A percentile compares a stretch with the other conserved stretches of the same genome.
phyloP scores from a whole-genome alignment of 176 grass and related monocot genomes.

The Aechmea fasciata region DNA sequence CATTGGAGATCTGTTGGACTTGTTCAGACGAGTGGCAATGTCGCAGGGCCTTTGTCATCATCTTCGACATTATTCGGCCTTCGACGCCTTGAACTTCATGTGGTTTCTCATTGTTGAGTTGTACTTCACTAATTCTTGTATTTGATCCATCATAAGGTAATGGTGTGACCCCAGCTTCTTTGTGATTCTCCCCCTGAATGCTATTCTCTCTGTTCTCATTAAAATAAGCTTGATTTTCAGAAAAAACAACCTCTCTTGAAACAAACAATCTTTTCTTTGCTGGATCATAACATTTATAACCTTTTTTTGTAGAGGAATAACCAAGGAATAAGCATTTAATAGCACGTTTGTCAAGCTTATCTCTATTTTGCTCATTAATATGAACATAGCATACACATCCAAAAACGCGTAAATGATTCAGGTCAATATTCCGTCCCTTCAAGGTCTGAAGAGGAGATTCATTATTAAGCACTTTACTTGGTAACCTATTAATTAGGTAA shows the following conservation, averaged over 20 bases:
- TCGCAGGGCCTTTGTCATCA: no score
- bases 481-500: slow-evolving; percentile 14
- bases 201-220: neutral
- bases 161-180: no score
- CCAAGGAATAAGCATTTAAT: slow-evolving; percentile 3
- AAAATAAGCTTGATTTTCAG: neutral
- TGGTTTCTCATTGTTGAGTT: no score
- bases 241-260: slow-evolving; percentile 8
- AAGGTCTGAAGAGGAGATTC: neutral
- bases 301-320: neutral
- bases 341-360: neutral
- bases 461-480: neutral
- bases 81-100: no score
- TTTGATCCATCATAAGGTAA: no score
- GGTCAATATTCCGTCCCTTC: neutral
- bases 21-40: no score
- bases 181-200: no score
- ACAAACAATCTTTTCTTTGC: neutral
- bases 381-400: slow-evolving; percentile 8
- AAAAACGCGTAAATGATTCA: neutral
- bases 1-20: no score
- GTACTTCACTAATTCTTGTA: no score
- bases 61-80: no score
- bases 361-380: neutral
- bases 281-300: slow-evolving; percentile 8